Percentiles rank a stretch among this genome's conserved stretches.
Conservation (phyloP, 202 grass and related monocot species). For the Schoenoplectus triqueter region DNA sequence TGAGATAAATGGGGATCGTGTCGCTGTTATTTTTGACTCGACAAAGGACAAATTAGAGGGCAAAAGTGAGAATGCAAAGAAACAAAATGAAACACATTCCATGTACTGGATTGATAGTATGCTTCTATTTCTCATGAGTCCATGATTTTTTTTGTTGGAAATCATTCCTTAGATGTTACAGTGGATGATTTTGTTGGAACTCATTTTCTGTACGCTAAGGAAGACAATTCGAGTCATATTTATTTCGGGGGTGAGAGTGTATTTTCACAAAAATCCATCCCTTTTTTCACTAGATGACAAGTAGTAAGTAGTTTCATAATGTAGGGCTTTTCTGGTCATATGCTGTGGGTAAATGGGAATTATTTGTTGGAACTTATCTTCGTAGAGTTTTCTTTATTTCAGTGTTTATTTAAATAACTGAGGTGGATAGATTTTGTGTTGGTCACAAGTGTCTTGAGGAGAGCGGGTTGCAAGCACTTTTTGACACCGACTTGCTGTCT, state of each 20-base stretch:
- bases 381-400: constrained; percentile 38
- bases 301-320: constrained; percentile 61
- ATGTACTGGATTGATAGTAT: constrained; percentile 87
- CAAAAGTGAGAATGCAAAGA: too few species aligned
- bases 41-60: too few species aligned
- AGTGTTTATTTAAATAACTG: constrained; percentile 76
- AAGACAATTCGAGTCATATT: constrained; percentile 88
- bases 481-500: constrained; percentile 88
- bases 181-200: constrained; percentile 26
- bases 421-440: constrained; percentile 77
- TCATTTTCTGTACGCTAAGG: constrained; percentile 92
- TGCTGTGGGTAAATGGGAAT: neutral
- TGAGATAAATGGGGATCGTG: constrained; percentile 10
- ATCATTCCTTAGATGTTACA: constrained; percentile 18
- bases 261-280: constrained; percentile 71
- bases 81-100: constrained; percentile 52
- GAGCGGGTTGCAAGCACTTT: constrained; percentile 66
- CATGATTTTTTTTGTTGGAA: neutral
- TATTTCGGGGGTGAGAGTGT: constrained; percentile 86
- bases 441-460: constrained; percentile 67
- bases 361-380: constrained; percentile 30
- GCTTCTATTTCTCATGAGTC: constrained; percentile 40
- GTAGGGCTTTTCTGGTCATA: constrained; percentile 17
- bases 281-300: constrained; percentile 84
- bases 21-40: too few species aligned